Evolutionary conservation across 257 asterid genomes (phyloP).

Genomic region (Solanum okadae): DNA sequence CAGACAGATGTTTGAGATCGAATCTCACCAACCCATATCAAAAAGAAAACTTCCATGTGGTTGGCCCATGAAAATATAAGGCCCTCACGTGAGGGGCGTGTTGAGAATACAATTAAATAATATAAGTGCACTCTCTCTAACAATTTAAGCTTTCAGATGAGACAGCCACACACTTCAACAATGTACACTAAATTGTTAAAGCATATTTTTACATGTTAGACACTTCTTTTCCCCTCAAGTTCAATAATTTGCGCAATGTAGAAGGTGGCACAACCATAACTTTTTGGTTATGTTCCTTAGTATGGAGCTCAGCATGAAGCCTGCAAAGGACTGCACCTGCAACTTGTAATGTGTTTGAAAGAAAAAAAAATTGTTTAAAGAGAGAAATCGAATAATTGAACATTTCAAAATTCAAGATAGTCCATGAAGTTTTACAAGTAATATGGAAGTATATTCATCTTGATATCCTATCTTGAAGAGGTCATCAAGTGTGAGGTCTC

Average conservation of each 20-base stretch:
- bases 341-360: conserved; percentile 1
- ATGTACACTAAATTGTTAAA: neutral
- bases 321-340: conserved; percentile 57
- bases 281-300: conserved; percentile 14
- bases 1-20: too few species aligned
- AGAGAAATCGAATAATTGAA: neutral
- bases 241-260: conserved; percentile 33
- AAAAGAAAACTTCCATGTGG: too few species aligned
- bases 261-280: conserved; percentile 35
- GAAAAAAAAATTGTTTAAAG: neutral
- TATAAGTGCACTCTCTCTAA: too few species aligned
- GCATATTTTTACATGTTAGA: neutral
- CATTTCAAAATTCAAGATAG: neutral
- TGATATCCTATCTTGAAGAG: neutral
- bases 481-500: neutral
- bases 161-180: too few species aligned
- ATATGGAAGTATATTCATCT: neutral
- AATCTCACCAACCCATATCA: too few species aligned
- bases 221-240: neutral
- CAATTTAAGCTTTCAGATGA: too few species aligned
- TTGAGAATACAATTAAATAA: too few species aligned
- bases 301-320: conserved; percentile 21
- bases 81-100: too few species aligned
- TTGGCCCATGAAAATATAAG: too few species aligned
- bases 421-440: neutral